Conservation (phyloP, 352 stramenopile genomes). For the Globisporangium orthogonon region DNA sequence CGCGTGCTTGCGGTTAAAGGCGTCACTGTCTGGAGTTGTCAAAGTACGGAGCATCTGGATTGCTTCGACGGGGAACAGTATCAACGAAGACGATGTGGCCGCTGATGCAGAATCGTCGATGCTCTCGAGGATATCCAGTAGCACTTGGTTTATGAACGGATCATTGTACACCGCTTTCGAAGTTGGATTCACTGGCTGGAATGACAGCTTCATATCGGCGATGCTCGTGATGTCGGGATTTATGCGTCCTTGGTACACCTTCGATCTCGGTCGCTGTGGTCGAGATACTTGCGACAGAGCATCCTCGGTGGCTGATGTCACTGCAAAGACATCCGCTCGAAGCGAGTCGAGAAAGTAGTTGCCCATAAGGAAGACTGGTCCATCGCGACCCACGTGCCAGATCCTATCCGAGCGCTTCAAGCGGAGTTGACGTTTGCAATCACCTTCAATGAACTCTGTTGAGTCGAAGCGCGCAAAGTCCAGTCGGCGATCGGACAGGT, state of each 20-base stretch:
- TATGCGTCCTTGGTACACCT: slow-evolving; percentile 40
- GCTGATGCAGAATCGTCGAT: slow-evolving; percentile 10
- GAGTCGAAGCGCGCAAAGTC: slow-evolving; percentile 76
- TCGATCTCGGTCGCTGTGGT: background rate
- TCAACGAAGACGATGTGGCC: slow-evolving; percentile 25
- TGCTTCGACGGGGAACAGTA: slow-evolving; percentile 68
- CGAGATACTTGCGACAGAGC: background rate
- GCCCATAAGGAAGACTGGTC: slow-evolving; percentile 64
- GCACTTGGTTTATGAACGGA: slow-evolving; percentile 26
- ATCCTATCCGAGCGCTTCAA: slow-evolving; percentile 19
- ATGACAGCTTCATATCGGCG: slow-evolving; percentile 43
- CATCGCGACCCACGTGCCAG: slow-evolving; percentile 40
- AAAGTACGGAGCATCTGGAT: slow-evolving; percentile 48
- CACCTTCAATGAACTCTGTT: slow-evolving; percentile 26
- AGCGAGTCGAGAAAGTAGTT: slow-evolving; percentile 86
- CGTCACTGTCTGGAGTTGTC: slow-evolving; percentile 1
- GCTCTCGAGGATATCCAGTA: slow-evolving; percentile 27
- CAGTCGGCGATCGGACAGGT: slow-evolving; percentile 28
- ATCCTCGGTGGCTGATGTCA: slow-evolving; percentile 10
- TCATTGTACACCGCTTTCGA: slow-evolving; percentile 28
- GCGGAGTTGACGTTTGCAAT: slow-evolving; percentile 20
- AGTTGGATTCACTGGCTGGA: slow-evolving; percentile 17
- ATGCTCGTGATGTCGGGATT: slow-evolving; percentile 35
- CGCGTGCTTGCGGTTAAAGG: slow-evolving; percentile 7
- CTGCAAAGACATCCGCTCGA: slow-evolving; percentile 55